phyloP scores from a whole-genome alignment of 2,329 filamentous ascomycete genomes.

The Diaporthe caulivora region DNA sequence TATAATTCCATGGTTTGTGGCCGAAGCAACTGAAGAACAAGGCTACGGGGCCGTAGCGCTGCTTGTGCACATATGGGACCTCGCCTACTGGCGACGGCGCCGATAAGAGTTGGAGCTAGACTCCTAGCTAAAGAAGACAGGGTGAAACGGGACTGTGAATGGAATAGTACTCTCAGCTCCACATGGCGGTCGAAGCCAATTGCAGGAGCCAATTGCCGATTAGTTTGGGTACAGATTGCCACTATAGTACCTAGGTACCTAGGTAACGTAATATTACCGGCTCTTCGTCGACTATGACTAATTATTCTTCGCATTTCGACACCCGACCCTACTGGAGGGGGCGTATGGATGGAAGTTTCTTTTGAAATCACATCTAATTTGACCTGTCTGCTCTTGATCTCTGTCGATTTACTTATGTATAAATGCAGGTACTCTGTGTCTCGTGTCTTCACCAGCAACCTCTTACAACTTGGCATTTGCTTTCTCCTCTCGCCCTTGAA shows the following conservation, averaged over 20 bases:
- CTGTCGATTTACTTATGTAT: not conserved
- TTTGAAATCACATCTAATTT: not conserved
- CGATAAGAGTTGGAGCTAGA: not conserved
- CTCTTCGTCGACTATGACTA: too few species aligned
- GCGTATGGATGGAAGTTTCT: not conserved
- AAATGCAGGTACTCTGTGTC: not conserved
- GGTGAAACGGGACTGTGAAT: not conserved
- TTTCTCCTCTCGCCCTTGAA: constrained; percentile 5
- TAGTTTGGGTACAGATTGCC: too few species aligned
- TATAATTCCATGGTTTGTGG: not conserved
- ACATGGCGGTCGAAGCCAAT: not conserved
- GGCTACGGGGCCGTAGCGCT: not conserved
- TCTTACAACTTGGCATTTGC: not conserved
- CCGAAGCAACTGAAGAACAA: not conserved
- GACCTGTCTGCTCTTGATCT: not conserved
- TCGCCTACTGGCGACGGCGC: not conserved
- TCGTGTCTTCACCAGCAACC: not conserved
- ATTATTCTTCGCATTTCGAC: too few species aligned
- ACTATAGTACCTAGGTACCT: too few species aligned
- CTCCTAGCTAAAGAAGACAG: not conserved
- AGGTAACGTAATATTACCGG: too few species aligned
- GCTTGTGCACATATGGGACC: not conserved
- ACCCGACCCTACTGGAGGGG: too few species aligned
- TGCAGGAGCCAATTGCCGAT: too few species aligned
- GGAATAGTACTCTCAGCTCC: not conserved